Percentiles rank a stretch among this genome's conserved stretches.
Evolutionary conservation across 164 flowering plant genomes (phyloP).

Genomic region (Annona squamosa): DNA sequence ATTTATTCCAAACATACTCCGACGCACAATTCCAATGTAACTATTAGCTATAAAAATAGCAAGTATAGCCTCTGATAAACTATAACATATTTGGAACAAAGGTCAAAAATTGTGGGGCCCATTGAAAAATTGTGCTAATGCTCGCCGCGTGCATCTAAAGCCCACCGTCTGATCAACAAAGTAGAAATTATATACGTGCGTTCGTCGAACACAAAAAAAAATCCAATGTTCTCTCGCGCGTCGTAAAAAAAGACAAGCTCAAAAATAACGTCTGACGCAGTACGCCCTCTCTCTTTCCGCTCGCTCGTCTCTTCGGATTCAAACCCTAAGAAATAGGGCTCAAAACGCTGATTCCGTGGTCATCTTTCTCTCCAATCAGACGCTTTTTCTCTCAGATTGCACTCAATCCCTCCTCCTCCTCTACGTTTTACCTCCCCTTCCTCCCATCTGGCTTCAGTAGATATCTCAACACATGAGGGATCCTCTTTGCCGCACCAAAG

Average conservation of each 20-base stretch:
- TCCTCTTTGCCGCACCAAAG: constrained; percentile 62
- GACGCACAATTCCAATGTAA: too few species aligned
- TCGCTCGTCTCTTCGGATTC: neutral
- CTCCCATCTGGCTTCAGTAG: too few species aligned
- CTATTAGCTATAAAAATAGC: too few species aligned
- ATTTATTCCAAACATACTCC: too few species aligned
- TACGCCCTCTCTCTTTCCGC: neutral
- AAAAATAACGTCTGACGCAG: neutral
- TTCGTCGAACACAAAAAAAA: neutral
- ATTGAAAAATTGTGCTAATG: too few species aligned
- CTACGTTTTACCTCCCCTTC: neutral
- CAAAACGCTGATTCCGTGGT: neutral
- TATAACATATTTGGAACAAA: too few species aligned
- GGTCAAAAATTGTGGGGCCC: too few species aligned
- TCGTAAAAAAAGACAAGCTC: neutral
- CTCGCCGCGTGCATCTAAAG: too few species aligned
- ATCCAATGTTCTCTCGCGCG: neutral
- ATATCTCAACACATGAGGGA: constrained; percentile 38
- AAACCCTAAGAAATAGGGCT: neutral
- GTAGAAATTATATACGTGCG: neutral
- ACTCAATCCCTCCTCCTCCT: neutral
- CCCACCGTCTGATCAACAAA: too few species aligned
- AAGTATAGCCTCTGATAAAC: too few species aligned
- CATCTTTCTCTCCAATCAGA: neutral
- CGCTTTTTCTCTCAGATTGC: neutral